Evolutionary conservation across 352 stramenopile species (phyloP).

Genomic region (Globisporangium yorkense): DNA sequence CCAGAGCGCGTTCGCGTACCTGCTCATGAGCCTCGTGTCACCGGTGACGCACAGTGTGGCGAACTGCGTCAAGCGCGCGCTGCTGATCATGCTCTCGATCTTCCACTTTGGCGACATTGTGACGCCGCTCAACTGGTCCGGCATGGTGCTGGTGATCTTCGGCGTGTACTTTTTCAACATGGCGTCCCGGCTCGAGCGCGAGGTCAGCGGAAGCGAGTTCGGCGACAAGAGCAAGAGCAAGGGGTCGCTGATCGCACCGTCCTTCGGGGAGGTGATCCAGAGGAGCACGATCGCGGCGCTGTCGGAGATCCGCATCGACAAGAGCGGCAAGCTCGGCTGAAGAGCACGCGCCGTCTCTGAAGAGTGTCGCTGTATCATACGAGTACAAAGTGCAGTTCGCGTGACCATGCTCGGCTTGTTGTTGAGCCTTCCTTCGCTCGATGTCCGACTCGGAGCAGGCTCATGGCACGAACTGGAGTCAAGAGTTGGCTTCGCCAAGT

Average conservation of each 20-base stretch:
- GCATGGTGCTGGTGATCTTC: constrained; percentile 83
- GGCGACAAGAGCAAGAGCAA: constrained; percentile 11
- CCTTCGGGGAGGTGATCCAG: constrained; percentile 18
- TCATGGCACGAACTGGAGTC: too few relatives aligned
- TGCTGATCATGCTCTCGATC: constrained; percentile 90
- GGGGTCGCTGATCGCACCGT: constrained; percentile 26
- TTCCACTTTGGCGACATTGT: constrained; percentile 86
- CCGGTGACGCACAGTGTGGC: constrained; percentile 88
- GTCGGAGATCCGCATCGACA: constrained; percentile 67
- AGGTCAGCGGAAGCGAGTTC: constrained; percentile 1
- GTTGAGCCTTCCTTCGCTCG: too few relatives aligned
- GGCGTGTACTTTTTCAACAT: constrained; percentile 88
- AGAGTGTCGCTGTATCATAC: constrained; percentile 11
- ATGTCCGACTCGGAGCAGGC: too few relatives aligned
- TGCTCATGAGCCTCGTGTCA: constrained; percentile 89
- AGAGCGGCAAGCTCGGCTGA: constrained; percentile 24
- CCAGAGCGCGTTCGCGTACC: constrained; percentile 87
- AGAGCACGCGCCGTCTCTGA: background rate
- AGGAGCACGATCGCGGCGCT: constrained; percentile 48
- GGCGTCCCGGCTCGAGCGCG: constrained; percentile 56
- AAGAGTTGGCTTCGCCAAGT: too few relatives aligned
- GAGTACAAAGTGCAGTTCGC: background rate
- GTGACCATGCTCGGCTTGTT: background rate
- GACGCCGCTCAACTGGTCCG: constrained; percentile 75
- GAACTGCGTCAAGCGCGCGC: constrained; percentile 88